A percentile compares a stretch with the other conserved stretches of the same genome.
phyloP scores from a whole-genome alignment of 2,329 filamentous ascomycete genomes.

The Emergomyces pasteurianus region DNA sequence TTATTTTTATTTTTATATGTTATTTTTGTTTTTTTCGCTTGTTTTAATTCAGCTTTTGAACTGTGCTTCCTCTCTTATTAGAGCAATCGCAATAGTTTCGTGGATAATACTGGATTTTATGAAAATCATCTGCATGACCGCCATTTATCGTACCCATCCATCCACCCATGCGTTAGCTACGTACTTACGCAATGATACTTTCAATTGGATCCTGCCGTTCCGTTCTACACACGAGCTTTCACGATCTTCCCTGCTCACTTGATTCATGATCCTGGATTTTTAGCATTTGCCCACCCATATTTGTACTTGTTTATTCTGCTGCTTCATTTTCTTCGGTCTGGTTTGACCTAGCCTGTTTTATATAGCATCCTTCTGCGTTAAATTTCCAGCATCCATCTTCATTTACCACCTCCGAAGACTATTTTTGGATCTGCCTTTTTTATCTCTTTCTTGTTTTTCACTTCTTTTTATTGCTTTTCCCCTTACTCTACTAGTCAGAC shows the following conservation, averaged over 20 bases:
- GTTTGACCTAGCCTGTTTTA: not conserved
- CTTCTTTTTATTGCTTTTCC: too few species aligned
- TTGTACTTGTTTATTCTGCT: not conserved
- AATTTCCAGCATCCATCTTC: not conserved
- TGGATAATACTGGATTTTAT: not conserved
- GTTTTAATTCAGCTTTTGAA: too few species aligned
- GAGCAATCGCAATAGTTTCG: not conserved
- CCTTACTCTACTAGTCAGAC: not conserved
- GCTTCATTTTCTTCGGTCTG: not conserved
- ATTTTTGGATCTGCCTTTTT: not conserved
- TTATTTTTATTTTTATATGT: not conserved
- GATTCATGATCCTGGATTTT: not conserved
- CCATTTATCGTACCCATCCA: not conserved
- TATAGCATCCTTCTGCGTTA: not conserved
- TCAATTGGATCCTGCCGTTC: not conserved
- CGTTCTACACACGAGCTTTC: not conserved
- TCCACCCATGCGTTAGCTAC: not conserved
- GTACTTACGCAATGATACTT: not conserved
- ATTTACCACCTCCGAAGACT: not conserved
- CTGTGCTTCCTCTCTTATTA: slow-evolving; percentile 1
- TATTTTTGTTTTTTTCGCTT: not conserved
- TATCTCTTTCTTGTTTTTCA: not conserved
- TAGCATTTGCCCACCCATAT: not conserved
- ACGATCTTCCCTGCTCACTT: not conserved
- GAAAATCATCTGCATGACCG: not conserved